Conservation (phyloP, 495 filamentous ascomycete species). For the Tuber microsphaerosporum region DNA sequence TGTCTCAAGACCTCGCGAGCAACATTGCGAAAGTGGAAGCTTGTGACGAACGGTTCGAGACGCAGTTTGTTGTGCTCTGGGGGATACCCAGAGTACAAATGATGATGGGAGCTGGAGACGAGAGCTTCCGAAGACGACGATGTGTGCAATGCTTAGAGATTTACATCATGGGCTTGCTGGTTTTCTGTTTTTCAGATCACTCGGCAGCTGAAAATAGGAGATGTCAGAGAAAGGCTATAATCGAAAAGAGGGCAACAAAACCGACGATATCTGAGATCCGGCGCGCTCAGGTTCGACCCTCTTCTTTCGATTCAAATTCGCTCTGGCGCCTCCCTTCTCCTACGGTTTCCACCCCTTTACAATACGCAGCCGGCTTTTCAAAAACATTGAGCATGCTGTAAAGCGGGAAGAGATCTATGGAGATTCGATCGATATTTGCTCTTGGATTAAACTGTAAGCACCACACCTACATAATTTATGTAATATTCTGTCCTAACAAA, state of each 20-base stretch:
- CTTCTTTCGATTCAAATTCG: neutral
- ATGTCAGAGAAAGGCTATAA: slow-evolving; percentile 6
- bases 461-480: neutral
- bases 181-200: slow-evolving; percentile 1
- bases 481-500: neutral
- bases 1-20: neutral
- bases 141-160: neutral
- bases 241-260: neutral
- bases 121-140: neutral
- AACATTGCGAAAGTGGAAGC: neutral
- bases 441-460: neutral
- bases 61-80: neutral
- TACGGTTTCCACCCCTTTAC: slow-evolving; percentile 3
- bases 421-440: neutral
- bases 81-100: neutral
- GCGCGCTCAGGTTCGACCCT: neutral
- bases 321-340: neutral
- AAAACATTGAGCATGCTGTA: neutral
- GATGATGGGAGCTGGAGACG: slow-evolving; percentile 5
- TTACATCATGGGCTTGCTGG: neutral
- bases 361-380: neutral
- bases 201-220: neutral
- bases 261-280: neutral
- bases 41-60: neutral
- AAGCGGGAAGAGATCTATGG: neutral